Evolutionary conservation across 306 rosid species (phyloP), one percentile per base, ranked within the genome.

Genomic region (Morella rubra): DNA sequence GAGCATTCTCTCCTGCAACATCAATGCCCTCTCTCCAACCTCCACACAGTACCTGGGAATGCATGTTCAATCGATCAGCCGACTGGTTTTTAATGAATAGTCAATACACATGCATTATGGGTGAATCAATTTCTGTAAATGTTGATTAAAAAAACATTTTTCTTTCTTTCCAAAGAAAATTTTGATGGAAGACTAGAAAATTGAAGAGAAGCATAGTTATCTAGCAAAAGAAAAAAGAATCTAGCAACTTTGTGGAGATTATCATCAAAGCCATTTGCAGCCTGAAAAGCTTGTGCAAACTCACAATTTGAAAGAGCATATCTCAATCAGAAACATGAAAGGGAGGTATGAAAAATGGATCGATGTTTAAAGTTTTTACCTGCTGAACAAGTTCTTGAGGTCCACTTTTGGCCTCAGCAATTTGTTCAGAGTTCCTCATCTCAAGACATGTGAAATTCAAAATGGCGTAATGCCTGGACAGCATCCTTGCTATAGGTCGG

Each of bases 1-100:
- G 97, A 74, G 98, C 97, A 84, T 93, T 93, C 86, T 93, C 97
- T 27, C 98, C 98, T 5, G 97, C 98, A 81, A 91, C 96, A 79
- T 87, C 88, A 47, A 90, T 74, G n/a, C 80, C 81, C 83, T 91
- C 97, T 78, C 64, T 80, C 98, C 98, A 90, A 2, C 89, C 88
- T 47, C 83, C 89, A 61, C 93, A 88, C 53, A 93, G 52, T 24
- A 88, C 96, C 97, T 91, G 71, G 68, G 77, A 40, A 78, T 19
- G 62, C 20, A 42, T 74, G 27, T 56, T 7, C 22, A 47, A 44
- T 20, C 8, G 24, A 76, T 66, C 54, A 72, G 37, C 44, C 44
- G 32, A 44, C 49, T 70, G 55, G 22, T 18, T 27, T 70, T 49
- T 13, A 20, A 49, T n/a, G 24, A 9, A 7, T 32, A 27, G 45